Evolutionary conservation across 345 rosid genomes (phyloP).

Genomic region (Reutealis trisperma): DNA sequence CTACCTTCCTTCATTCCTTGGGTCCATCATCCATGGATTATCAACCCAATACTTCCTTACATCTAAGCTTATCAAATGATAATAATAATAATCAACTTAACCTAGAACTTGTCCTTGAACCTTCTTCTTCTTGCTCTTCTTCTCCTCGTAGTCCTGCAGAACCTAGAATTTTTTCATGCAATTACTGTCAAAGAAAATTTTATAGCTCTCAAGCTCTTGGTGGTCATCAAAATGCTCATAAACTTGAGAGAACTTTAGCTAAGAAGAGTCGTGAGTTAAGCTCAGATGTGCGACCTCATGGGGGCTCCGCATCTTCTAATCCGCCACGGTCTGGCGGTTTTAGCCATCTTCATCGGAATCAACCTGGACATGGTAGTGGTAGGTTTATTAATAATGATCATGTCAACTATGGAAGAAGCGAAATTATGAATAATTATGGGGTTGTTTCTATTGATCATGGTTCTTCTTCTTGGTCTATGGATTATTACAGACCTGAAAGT

Average conservation of each 20-base stretch:
- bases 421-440: slow-evolving; percentile 24
- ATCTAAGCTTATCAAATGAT: slow-evolving; percentile 47
- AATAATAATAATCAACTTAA: slow-evolving; percentile 40
- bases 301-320: slow-evolving; percentile 25
- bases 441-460: slow-evolving; percentile 21
- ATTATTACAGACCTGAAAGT: slow-evolving; percentile 41
- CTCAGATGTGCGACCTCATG: slow-evolving; percentile 32
- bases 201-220: slow-evolving; percentile 99
- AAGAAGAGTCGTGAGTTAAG: slow-evolving; percentile 71
- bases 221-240: slow-evolving; percentile 98
- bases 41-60: slow-evolving; percentile 71
- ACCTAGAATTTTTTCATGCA: slow-evolving; percentile 79
- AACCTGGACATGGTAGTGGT: slow-evolving; percentile 38
- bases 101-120: slow-evolving; percentile 39
- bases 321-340: slow-evolving; percentile 8
- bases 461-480: slow-evolving; percentile 36
- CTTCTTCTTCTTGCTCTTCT: slow-evolving; percentile 24
- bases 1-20: background rate
- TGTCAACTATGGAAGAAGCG: slow-evolving; percentile 28
- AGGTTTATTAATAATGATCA: slow-evolving; percentile 26
- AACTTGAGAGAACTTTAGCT: slow-evolving; percentile 87
- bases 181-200: slow-evolving; percentile 90
- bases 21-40: slow-evolving; percentile 46
- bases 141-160: slow-evolving; percentile 40
- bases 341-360: slow-evolving; percentile 17